These are phyloP conservation scores for Tranzscheliella williamsii DNA, from an alignment of 1,284 basidiomycete genomes.

Conservation along the genomic window DNA sequence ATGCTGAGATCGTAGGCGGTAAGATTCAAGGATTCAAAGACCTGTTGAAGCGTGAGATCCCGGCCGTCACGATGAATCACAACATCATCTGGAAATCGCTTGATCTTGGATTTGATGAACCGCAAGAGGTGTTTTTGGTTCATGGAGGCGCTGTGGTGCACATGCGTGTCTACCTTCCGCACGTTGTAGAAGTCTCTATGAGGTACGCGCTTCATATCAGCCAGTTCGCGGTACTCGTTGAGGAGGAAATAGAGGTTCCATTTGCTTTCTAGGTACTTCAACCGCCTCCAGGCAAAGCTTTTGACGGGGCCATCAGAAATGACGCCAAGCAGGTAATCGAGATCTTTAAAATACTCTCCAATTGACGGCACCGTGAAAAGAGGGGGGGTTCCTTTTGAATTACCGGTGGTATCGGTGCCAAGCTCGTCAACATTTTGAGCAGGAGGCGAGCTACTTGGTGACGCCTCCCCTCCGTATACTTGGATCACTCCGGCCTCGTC, in stretches of 20 bases:
- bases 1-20: conserved; percentile 98
- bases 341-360: conserved; percentile 90
- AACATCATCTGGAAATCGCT: conserved; percentile 78
- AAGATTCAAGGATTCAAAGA: conserved; percentile 91
- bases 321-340: conserved; percentile 72
- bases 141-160: conserved; percentile 98
- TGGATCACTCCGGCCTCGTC: conserved; percentile 57
- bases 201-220: conserved; percentile 84
- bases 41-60: conserved; percentile 85
- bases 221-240: conserved; percentile 91
- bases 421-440: conserved; percentile 26
- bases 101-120: conserved; percentile 98
- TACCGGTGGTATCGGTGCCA: conserved; percentile 4
- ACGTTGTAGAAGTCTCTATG: conserved; percentile 96
- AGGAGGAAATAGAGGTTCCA: conserved; percentile 91
- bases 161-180: conserved; percentile 95
- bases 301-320: conserved; percentile 94
- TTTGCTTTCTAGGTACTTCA: conserved; percentile 93
- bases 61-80: conserved; percentile 93
- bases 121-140: conserved; percentile 99
- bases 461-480: conserved; percentile 42
- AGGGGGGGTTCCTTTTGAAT: conserved; percentile 61
- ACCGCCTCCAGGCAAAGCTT: conserved; percentile 87
- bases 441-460: conserved; percentile 13
- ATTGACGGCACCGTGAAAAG: conserved; percentile 81